Conservation (phyloP, 2,329 filamentous ascomycete genomes). For the Monilinia aucupariae region DNA sequence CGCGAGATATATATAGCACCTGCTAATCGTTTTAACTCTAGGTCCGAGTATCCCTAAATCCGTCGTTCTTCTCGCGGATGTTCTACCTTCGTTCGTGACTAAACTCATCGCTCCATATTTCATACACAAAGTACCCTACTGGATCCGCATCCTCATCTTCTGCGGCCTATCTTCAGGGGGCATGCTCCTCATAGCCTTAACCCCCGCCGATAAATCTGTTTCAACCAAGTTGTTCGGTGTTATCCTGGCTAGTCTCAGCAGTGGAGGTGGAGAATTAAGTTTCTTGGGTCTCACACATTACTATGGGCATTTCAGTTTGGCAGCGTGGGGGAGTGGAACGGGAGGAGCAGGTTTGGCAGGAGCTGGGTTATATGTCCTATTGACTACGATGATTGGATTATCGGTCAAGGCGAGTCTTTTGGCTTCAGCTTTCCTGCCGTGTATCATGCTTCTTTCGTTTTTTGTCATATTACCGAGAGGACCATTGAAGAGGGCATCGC, state of each 20-base stretch:
- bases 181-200: conserved; percentile 84
- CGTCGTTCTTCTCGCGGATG: conserved; percentile 86
- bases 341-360: conserved; percentile 84
- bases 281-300: conserved; percentile 90
- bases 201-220: conserved; percentile 61
- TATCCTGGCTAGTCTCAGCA: conserved; percentile 76
- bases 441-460: conserved; percentile 80
- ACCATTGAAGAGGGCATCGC: conserved; percentile 49
- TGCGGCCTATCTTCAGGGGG: conserved; percentile 70
- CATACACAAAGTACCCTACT: conserved; percentile 82
- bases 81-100: conserved; percentile 80
- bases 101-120: conserved; percentile 92
- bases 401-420: conserved; percentile 70
- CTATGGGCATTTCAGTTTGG: conserved; percentile 81
- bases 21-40: neutral
- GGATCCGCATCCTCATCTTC: conserved; percentile 66
- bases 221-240: conserved; percentile 76
- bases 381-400: conserved; percentile 75
- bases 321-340: conserved; percentile 88
- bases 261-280: conserved; percentile 82
- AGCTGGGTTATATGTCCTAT: conserved; percentile 78
- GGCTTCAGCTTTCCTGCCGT: conserved; percentile 71
- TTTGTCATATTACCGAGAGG: conserved; percentile 71
- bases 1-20: neutral
- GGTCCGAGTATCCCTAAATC: conserved; percentile 77